Conservation (phyloP, 805 yeast species). For the Starmerella vitae region DNA sequence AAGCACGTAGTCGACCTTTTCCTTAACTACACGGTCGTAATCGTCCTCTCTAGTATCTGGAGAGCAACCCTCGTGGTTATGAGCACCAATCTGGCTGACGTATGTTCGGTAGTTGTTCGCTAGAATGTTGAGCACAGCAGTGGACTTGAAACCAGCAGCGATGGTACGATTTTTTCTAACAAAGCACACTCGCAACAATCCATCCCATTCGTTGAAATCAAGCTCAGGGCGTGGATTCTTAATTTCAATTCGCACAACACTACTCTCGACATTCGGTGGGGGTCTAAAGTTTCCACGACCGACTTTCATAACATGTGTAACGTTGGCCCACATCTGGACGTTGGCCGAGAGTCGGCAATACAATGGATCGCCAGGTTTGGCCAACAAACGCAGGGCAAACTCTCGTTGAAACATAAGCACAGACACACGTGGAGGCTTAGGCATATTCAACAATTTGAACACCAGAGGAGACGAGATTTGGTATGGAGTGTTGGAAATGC, state of each 20-base stretch:
- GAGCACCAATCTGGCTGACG: constrained; percentile 37
- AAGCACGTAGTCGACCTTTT: constrained; percentile 59
- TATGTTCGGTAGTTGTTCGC: constrained; percentile 79
- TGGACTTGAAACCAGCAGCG: constrained; percentile 80
- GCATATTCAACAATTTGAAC: constrained; percentile 78
- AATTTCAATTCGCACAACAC: constrained; percentile 86
- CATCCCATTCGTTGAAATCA: constrained; percentile 95
- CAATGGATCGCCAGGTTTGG: constrained; percentile 90
- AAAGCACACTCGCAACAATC: constrained; percentile 77
- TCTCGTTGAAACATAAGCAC: constrained; percentile 97
- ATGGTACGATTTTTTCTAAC: constrained; percentile 88
- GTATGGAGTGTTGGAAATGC: constrained; percentile 94
- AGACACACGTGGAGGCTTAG: constrained; percentile 87
- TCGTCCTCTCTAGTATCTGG: constrained; percentile 29
- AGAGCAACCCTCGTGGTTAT: constrained; percentile 32
- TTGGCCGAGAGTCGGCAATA: constrained; percentile 91
- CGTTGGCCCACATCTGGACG: constrained; percentile 99
- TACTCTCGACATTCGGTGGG: constrained; percentile 96
- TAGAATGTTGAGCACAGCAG: constrained; percentile 62
- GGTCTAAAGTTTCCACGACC: constrained; percentile 95
- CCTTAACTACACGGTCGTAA: constrained; percentile 40
- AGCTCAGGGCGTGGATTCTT: constrained; percentile 88
- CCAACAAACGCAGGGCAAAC: constrained; percentile 82
- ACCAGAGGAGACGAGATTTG: constrained; percentile 95
- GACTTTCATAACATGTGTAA: constrained; percentile 95